phyloP scores from a whole-genome alignment of 1,284 basidiomycete species.

The Meira nashicola region DNA sequence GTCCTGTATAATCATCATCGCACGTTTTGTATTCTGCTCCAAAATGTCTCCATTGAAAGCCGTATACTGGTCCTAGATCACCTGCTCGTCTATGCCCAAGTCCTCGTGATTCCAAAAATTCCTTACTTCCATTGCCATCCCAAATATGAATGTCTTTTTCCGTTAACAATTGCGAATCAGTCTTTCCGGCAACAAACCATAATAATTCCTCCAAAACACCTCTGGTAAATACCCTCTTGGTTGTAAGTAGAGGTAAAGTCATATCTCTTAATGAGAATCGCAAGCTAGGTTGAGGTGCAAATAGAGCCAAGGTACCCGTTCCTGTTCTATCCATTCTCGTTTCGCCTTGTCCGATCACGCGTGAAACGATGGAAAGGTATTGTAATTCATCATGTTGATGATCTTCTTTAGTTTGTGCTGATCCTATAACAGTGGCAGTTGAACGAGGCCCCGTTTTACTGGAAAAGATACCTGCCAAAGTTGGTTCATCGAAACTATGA shows the following conservation, averaged over 20 bases:
- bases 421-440: constrained; percentile 1
- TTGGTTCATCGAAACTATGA: constrained; percentile 44
- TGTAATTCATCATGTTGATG: constrained; percentile 40
- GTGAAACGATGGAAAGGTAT: constrained; percentile 43
- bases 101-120: constrained; percentile 79
- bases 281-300: constrained; percentile 43
- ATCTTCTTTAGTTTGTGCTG: constrained; percentile 3
- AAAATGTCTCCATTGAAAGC: constrained; percentile 98
- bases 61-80: constrained; percentile 93
- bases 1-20: constrained; percentile 69
- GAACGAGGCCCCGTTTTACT: constrained; percentile 27
- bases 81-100: constrained; percentile 79
- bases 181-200: constrained; percentile 86
- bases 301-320: constrained; percentile 46
- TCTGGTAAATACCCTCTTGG: constrained; percentile 86
- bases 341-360: constrained; percentile 42
- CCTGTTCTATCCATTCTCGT: constrained; percentile 44
- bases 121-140: constrained; percentile 90
- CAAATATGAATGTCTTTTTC: constrained; percentile 90
- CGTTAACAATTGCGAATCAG: constrained; percentile 73
- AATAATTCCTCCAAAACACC: constrained; percentile 91
- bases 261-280: constrained; percentile 37
- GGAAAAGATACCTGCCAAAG: constrained; percentile 45
- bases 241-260: constrained; percentile 79
- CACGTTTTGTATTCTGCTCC: constrained; percentile 81